These are phyloP conservation scores for Colletotrichum noveboracense DNA, from an alignment of 2,329 filamentous ascomycete species.

Conservation along the genomic window DNA sequence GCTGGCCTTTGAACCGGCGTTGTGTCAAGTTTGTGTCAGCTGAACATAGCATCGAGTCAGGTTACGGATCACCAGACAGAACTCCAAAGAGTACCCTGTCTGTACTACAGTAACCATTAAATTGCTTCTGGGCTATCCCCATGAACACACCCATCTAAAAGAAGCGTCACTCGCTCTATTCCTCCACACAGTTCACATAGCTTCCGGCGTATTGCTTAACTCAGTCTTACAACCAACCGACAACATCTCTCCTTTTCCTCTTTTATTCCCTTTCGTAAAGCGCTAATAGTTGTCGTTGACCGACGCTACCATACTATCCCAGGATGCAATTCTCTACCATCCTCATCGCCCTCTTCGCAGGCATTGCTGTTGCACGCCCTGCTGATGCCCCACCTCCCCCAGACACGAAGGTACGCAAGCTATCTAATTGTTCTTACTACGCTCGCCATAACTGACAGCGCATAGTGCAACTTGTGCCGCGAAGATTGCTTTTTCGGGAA, in stretches of 20 bases:
- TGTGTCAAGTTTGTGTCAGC: not conserved
- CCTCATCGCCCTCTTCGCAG: not conserved
- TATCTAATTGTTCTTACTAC: not conserved
- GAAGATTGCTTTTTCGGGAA: not conserved
- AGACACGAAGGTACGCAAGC: not conserved
- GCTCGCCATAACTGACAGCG: not conserved
- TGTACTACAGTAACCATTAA: not conserved
- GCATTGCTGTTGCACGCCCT: not conserved
- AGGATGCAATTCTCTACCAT: not conserved
- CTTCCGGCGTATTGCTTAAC: not conserved
- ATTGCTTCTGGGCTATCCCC: not conserved
- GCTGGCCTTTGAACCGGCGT: not conserved
- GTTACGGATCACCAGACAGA: not conserved
- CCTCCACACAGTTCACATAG: not conserved
- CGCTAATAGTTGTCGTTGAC: not conserved
- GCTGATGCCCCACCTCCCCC: not conserved
- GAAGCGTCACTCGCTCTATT: not conserved
- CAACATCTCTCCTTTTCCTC: not conserved
- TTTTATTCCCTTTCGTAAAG: not conserved
- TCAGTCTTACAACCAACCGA: not conserved
- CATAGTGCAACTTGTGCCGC: not conserved
- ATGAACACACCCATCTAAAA: not conserved
- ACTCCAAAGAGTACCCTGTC: not conserved
- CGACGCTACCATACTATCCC: not conserved
- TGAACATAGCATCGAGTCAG: not conserved